Conservation (phyloP, 164 flowering plant species). For the Warburgia ugandensis region DNA sequence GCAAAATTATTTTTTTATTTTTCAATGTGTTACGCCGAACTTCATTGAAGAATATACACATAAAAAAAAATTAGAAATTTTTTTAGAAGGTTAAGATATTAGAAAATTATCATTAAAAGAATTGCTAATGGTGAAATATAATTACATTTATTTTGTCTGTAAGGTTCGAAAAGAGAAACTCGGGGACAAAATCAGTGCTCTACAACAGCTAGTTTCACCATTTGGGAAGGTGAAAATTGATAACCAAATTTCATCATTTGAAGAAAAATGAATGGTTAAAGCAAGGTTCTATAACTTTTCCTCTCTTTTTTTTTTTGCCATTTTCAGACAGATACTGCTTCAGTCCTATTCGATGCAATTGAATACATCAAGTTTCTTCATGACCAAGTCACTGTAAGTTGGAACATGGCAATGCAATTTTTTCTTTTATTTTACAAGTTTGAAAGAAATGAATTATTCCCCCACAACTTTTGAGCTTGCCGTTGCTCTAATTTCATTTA, state of each 20-base stretch:
- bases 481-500: not conserved
- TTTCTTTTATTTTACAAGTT: not conserved
- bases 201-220: slow-evolving; percentile 96
- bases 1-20: not conserved
- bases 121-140: not conserved
- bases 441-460: not conserved
- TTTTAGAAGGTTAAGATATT: too few relatives aligned
- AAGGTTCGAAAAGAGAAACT: slow-evolving; percentile 94
- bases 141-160: not conserved
- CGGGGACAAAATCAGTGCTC: slow-evolving; percentile 97
- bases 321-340: slow-evolving; percentile 15
- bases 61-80: too few relatives aligned
- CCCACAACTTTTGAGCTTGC: not conserved
- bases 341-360: slow-evolving; percentile 9
- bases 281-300: too few relatives aligned
- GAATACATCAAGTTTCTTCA: slow-evolving; percentile 13
- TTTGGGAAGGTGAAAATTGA: slow-evolving; percentile 72
- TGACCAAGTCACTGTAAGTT: slow-evolving; percentile 13
- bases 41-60: too few relatives aligned
- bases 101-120: not conserved
- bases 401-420: not conserved
- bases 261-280: not conserved
- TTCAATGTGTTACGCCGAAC: not conserved
- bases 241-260: not conserved
- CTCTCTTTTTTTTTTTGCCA: too few relatives aligned